Percentiles rank a stretch among this genome's conserved stretches.
Evolutionary conservation across 495 filamentous ascomycete genomes (phyloP).

Genomic region (Penicillium desertorum): DNA sequence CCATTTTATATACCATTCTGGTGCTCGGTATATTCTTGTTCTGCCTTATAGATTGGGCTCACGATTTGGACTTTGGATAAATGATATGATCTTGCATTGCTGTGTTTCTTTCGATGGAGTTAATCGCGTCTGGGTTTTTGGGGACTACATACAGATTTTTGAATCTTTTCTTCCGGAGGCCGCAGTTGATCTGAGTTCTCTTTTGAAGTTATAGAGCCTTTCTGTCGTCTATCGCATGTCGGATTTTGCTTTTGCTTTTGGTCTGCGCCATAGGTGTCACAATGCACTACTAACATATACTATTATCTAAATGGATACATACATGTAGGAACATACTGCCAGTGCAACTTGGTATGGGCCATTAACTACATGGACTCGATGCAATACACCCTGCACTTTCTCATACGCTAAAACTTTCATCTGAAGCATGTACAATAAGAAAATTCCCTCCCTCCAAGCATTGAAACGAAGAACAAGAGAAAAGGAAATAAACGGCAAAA

Average conservation of each 20-base stretch:
- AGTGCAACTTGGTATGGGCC: not conserved
- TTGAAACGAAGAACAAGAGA: slow-evolving; percentile 5
- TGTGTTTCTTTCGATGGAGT: slow-evolving; percentile 6
- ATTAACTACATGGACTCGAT: not conserved
- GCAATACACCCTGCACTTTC: not conserved
- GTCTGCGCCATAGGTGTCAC: not conserved
- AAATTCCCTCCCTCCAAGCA: slow-evolving; percentile 3
- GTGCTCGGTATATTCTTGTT: not conserved
- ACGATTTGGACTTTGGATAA: slow-evolving; percentile 4
- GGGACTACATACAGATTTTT: not conserved
- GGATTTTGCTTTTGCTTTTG: not conserved
- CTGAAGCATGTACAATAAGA: slow-evolving; percentile 33
- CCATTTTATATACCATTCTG: not conserved
- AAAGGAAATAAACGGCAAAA: slow-evolving; percentile 3
- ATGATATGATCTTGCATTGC: slow-evolving; percentile 10
- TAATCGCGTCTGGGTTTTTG: not conserved
- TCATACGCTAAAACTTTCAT: slow-evolving; percentile 15
- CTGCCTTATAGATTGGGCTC: slow-evolving; percentile 1
- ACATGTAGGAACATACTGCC: not conserved
- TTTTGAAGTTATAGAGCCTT: slow-evolving; percentile 1
- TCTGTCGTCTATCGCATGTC: not conserved
- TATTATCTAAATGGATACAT: not conserved
- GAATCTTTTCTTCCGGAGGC: not conserved
- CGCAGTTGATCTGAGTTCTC: not conserved
- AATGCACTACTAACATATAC: not conserved